Conservation (phyloP, 345 rosid genomes). For the Eucalyptus polyanthemos region DNA sequence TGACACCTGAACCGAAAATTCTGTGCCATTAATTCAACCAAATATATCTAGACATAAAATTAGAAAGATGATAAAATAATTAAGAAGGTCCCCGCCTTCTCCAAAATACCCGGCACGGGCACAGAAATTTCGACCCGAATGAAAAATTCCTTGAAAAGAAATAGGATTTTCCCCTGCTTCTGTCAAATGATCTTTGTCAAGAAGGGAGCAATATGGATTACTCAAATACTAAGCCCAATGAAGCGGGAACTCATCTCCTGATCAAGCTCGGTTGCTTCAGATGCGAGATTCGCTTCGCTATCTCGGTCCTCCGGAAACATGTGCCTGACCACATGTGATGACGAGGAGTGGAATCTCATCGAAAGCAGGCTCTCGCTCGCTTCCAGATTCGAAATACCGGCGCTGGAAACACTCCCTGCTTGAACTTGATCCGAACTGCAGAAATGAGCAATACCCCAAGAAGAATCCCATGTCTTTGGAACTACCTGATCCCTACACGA, state of each 20-base stretch:
- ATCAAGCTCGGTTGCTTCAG: neutral
- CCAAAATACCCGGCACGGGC: neutral
- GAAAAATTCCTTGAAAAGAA: neutral
- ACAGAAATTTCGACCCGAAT: neutral
- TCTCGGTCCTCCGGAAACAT: neutral
- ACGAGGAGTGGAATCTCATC: neutral
- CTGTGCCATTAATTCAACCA: neutral
- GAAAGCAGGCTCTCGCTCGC: neutral
- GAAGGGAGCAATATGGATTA: neutral
- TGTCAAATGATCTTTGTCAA: neutral
- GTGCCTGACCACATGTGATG: neutral
- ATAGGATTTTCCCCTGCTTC: neutral
- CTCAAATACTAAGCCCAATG: neutral
- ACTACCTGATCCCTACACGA: neutral
- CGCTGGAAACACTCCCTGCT: rapidly evolving
- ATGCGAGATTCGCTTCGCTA: neutral
- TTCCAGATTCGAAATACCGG: neutral
- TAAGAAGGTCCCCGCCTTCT: neutral
- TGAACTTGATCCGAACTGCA: neutral
- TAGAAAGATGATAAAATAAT: neutral
- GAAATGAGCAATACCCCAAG: neutral
- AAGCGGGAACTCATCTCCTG: neutral
- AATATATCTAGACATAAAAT: neutral
- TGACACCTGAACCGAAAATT: neutral
- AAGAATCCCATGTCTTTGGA: neutral